Evolutionary conservation across 208 protist species (phyloP).

Genomic region (Sergeia podlipaevii): DNA sequence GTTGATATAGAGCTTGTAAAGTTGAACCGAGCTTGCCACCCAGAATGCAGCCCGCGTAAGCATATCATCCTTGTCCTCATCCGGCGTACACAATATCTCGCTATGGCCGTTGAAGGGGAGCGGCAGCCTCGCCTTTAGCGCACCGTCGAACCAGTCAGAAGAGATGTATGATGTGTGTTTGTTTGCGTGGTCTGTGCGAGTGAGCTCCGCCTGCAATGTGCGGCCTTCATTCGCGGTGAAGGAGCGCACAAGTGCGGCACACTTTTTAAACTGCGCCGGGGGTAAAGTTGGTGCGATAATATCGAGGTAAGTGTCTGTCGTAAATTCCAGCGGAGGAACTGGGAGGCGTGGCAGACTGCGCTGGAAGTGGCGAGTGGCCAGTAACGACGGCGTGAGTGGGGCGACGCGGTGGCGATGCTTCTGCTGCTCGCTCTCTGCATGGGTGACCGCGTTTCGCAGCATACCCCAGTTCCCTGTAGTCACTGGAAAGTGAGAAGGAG

Average conservation of each 20-base stretch:
- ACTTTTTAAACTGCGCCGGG: conserved; percentile 30
- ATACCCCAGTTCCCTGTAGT: no score
- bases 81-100: conserved; percentile 43
- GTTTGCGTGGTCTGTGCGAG: conserved; percentile 73
- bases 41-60: conserved; percentile 69
- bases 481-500: no score
- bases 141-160: conserved; percentile 67
- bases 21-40: conserved; percentile 62
- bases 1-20: conserved; percentile 68
- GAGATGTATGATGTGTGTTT: conserved; percentile 86
- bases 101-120: conserved; percentile 66
- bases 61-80: conserved; percentile 59
- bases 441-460: no score
- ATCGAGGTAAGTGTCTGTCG: conserved; percentile 44
- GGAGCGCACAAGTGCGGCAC: conserved; percentile 25
- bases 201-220: conserved; percentile 61
- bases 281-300: conserved; percentile 51
- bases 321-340: conserved; percentile 55
- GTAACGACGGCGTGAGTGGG: conserved; percentile 19
- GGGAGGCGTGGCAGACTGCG: conserved; percentile 73
- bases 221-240: conserved; percentile 57
- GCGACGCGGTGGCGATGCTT: neutral
- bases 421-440: no score
- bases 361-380: conserved; percentile 83
- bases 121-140: conserved; percentile 45